Conservation (phyloP, 208 protist species). For the Trichomonas tenax region DNA sequence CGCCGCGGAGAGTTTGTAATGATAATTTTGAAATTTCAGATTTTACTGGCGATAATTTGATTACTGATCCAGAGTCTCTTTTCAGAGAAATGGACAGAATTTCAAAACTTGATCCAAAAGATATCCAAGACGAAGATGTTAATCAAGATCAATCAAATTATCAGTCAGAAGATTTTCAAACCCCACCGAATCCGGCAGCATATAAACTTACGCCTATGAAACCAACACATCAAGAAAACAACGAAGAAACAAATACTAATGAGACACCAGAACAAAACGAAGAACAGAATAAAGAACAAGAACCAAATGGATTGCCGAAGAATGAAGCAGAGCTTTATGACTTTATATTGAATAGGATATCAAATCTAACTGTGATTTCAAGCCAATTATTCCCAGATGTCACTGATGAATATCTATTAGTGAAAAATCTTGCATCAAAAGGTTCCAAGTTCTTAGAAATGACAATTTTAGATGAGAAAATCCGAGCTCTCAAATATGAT, state of each 20-base stretch:
- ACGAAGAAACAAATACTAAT: not conserved
- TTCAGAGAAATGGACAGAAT: not conserved
- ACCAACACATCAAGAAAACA: not conserved
- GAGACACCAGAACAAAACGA: not conserved
- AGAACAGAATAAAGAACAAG: not conserved
- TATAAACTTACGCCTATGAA: not conserved
- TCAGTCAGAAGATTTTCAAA: too few relatives aligned
- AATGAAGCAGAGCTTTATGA: not conserved
- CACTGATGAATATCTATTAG: not conserved
- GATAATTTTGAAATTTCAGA: not conserved
- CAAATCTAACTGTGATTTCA: not conserved
- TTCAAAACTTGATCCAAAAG: not conserved
- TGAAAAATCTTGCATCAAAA: not conserved
- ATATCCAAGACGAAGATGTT: not conserved
- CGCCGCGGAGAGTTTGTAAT: not conserved
- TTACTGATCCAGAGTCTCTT: not conserved
- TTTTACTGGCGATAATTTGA: not conserved
- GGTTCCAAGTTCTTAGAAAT: not conserved
- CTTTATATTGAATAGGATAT: not conserved
- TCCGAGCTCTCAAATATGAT: not conserved
- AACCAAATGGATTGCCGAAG: not conserved
- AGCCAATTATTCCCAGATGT: not conserved
- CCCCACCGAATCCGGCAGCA: not conserved
- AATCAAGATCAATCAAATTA: too few relatives aligned
- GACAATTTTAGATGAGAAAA: not conserved